Evolutionary conservation across 164 flowering plant species (phyloP).

Genomic region (Magnolia officinalis): DNA sequence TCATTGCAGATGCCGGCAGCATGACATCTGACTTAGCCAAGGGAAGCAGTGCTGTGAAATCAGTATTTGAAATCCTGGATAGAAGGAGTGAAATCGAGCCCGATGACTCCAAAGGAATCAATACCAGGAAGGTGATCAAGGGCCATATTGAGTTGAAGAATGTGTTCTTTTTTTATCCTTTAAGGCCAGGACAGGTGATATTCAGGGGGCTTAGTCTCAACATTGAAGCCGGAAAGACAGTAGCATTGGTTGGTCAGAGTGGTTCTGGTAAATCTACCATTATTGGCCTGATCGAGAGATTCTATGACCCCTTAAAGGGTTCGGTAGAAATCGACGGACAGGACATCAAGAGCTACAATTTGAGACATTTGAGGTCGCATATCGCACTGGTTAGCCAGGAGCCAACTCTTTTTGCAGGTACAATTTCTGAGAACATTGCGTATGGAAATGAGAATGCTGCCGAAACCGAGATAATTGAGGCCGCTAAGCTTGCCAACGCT

Average conservation of each 20-base stretch:
- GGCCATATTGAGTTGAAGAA: slow-evolving; percentile 28
- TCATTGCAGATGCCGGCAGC: slow-evolving; percentile 31
- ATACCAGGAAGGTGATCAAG: slow-evolving; percentile 18
- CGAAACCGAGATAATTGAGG: slow-evolving; percentile 25
- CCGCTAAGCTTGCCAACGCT: slow-evolving; percentile 31
- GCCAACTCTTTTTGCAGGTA: slow-evolving; percentile 30
- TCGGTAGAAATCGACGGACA: slow-evolving; percentile 23
- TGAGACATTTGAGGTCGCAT: slow-evolving; percentile 21
- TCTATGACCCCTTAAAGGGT: slow-evolving; percentile 34
- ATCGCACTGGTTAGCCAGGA: slow-evolving; percentile 37
- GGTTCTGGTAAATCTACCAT: slow-evolving; percentile 40
- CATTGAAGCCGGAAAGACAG: slow-evolving; percentile 23
- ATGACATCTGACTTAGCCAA: slow-evolving; percentile 34
- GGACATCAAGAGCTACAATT: slow-evolving; percentile 24
- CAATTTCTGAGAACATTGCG: slow-evolving; percentile 21
- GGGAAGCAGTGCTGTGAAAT: slow-evolving; percentile 19
- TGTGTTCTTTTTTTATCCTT: slow-evolving; percentile 26
- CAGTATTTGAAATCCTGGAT: slow-evolving; percentile 25
- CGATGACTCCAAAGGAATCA: slow-evolving; percentile 21
- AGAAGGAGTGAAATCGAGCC: slow-evolving; percentile 21
- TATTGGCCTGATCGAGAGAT: slow-evolving; percentile 28
- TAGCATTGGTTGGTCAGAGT: slow-evolving; percentile 33
- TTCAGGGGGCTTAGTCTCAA: slow-evolving; percentile 20
- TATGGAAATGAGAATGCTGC: slow-evolving; percentile 22
- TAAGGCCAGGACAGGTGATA: slow-evolving; percentile 23